Base-by-base conservation (phyloP, 257 asterid species). In the Solanum rostratum region DNA sequence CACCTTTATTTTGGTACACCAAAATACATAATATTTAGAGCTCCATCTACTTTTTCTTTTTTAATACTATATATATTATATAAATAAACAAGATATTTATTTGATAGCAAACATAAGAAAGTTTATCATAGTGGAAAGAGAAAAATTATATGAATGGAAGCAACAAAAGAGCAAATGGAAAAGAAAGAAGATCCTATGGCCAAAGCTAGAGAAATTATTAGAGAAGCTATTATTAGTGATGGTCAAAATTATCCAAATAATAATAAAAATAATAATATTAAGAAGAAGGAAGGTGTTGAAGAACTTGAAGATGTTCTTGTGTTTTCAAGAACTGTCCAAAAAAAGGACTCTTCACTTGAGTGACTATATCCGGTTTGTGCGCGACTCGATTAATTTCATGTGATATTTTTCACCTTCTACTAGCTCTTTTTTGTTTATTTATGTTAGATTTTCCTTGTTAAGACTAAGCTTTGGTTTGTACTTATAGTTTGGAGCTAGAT, bases 291-390 rank as follows among this genome's bases (percentile, higher is more conserved):
- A 20, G 74, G 70, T 24, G 85, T 84, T 14, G 33, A 55, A 22
- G 52, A 88, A 57, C 76, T 85, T 8, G 89, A 90, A n/a, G 90
- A 88, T 33, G 81, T 88, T 85, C 55, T 90, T 46, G 91, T 71
- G 54, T 90, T 84, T 87, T 82, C 91, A 24, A 90, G 92, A 83
- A 37, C 90, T 46, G 86, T 90, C 69, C 87, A 87, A 12, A 84
- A 88, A 37, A 88, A 37, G 6, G 91, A 90, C 70, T 90, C 90
- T 50, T 85, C 86, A 0, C 91, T 90, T 30, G 86, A 84, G 30
- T 90, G 83, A 88, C 4, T 22, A 6, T 12, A 8, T 7, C 6
- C 1, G n/a, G 6, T 0, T 71, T 41, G 1, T 39, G 11, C 24
- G 3, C 9, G 62, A 0, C 5, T 55, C 1, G 13, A 55, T 8